Evolutionary conservation across 2,329 filamentous ascomycete genomes (phyloP).

Genomic region (Eutypella sp.): DNA sequence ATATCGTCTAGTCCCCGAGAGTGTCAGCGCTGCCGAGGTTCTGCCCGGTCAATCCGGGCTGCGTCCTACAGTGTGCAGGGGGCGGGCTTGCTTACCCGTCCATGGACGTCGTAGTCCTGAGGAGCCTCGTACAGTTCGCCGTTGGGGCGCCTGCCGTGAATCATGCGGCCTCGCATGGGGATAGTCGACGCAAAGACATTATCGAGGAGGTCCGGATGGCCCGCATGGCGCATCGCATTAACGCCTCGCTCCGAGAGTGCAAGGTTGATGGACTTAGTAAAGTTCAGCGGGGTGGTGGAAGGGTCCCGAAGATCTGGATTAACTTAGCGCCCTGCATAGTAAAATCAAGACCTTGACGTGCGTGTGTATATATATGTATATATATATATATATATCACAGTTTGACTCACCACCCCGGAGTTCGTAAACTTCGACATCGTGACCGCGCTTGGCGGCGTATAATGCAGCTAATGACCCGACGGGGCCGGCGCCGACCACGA

Average conservation of each 20-base stretch:
- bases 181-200: slow-evolving; percentile 74
- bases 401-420: slow-evolving; percentile 71
- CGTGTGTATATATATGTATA: slow-evolving; percentile 7
- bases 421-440: slow-evolving; percentile 92
- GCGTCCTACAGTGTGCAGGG: no score
- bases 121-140: slow-evolving; percentile 68
- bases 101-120: slow-evolving; percentile 89
- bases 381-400: slow-evolving; percentile 2
- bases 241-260: slow-evolving; percentile 92
- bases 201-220: slow-evolving; percentile 63
- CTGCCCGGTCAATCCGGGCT: not conserved
- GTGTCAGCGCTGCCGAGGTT: slow-evolving; percentile 2
- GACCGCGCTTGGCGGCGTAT: slow-evolving; percentile 83
- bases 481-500: slow-evolving; percentile 87
- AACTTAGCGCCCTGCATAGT: slow-evolving; percentile 5
- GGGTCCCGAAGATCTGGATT: slow-evolving; percentile 76
- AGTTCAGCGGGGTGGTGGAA: slow-evolving; percentile 80
- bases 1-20: slow-evolving; percentile 60
- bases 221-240: slow-evolving; percentile 72
- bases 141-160: slow-evolving; percentile 64
- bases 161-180: slow-evolving; percentile 95
- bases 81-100: slow-evolving; percentile 74
- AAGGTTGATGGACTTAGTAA: slow-evolving; percentile 97
- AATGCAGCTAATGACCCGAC: slow-evolving; percentile 88
- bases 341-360: no score